These are phyloP conservation scores for Dimocarpus longan DNA, from an alignment of 345 rosid genomes.

Conservation along the genomic window DNA sequence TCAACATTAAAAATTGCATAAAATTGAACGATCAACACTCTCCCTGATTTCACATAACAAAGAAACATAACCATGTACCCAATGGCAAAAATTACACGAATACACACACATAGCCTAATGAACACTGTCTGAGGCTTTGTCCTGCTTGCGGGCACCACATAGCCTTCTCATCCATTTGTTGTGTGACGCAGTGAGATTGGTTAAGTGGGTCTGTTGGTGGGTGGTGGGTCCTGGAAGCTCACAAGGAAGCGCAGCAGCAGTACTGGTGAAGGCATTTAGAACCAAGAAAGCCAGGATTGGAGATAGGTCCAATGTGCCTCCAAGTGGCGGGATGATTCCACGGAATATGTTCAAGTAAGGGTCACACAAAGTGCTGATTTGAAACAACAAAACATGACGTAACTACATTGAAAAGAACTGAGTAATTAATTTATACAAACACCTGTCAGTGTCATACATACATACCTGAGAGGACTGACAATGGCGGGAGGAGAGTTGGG, in stretches of 20 bases:
- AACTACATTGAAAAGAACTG: not conserved
- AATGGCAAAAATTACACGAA: constrained; percentile 4
- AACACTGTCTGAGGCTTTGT: constrained; percentile 29
- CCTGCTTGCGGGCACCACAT: constrained; percentile 21
- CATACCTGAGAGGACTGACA: constrained; percentile 86
- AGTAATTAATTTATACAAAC: not conserved
- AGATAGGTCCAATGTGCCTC: constrained; percentile 83
- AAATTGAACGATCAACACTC: not conserved
- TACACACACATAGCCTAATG: constrained; percentile 25
- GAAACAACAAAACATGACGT: constrained; percentile 9
- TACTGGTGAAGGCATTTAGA: constrained; percentile 77
- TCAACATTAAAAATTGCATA: not conserved
- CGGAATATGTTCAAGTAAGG: constrained; percentile 97
- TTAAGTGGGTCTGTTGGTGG: constrained; percentile 25
- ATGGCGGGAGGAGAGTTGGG: constrained; percentile 95
- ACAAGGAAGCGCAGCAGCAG: constrained; percentile 81
- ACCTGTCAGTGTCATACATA: not conserved
- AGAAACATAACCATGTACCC: not conserved
- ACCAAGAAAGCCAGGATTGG: constrained; percentile 87
- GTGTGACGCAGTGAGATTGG: constrained; percentile 41
- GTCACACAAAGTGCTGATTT: constrained; percentile 76
- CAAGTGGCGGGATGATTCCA: constrained; percentile 90
- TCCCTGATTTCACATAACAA: not conserved
- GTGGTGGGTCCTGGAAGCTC: constrained; percentile 57
- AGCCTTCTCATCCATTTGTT: constrained; percentile 79